Conservation (phyloP, 1,139 yeast genomes). For the Scheffersomyces titani region DNA sequence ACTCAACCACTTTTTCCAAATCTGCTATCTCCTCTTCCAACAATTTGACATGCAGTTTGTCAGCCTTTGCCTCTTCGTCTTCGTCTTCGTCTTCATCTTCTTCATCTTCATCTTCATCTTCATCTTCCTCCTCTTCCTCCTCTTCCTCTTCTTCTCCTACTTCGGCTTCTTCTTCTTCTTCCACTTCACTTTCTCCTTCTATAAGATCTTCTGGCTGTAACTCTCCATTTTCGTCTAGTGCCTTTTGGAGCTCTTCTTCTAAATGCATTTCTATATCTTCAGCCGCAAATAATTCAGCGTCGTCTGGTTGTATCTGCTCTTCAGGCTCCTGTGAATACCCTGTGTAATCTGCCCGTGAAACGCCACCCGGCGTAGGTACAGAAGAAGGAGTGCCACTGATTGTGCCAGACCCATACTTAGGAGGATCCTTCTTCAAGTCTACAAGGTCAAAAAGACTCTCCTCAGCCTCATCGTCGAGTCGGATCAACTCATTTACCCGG, state of each 20-base stretch:
- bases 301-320: constrained; percentile 19
- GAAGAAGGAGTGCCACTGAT: constrained; percentile 26
- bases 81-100: constrained; percentile 30
- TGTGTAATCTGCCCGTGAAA: constrained; percentile 1
- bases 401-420: constrained; percentile 15
- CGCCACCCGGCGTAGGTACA: constrained; percentile 21
- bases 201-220: constrained; percentile 8
- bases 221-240: constrained; percentile 25
- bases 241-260: constrained; percentile 45
- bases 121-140: constrained; percentile 26
- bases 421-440: constrained; percentile 42
- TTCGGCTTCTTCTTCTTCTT: constrained; percentile 12
- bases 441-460: constrained; percentile 77
- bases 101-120: constrained; percentile 29
- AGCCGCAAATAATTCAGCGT: constrained; percentile 11
- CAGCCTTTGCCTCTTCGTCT: constrained; percentile 32
- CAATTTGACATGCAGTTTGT: constrained; percentile 71
- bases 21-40: constrained; percentile 85
- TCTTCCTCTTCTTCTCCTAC: constrained; percentile 19
- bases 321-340: constrained; percentile 2
- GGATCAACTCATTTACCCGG: constrained; percentile 73
- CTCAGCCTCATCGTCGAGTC: constrained; percentile 81
- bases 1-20: constrained; percentile 74
- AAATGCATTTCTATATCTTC: constrained; percentile 22
- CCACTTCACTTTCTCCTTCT: constrained; percentile 16